A percentile compares a stretch with the other conserved stretches of the same genome.
phyloP scores from a whole-genome alignment of 1,284 basidiomycete species.

The Meira miltonrushii region DNA sequence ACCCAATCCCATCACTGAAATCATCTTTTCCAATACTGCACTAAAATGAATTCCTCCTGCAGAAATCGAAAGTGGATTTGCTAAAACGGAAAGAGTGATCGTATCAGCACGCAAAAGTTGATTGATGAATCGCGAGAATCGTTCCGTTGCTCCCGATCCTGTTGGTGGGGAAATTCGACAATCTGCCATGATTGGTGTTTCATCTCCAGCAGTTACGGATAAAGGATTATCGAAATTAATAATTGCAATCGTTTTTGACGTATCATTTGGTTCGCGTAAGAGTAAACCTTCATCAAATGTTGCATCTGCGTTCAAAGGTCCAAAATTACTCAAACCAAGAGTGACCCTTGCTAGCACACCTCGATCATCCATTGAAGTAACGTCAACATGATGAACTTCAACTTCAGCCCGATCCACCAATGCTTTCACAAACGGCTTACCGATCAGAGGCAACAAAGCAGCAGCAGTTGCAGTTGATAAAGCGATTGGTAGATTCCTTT shows the following conservation, averaged over 20 bases:
- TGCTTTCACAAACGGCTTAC: conserved; percentile 30
- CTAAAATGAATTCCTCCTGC: conserved; percentile 36
- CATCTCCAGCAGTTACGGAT: conserved; percentile 11
- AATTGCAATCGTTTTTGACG: conserved; percentile 14
- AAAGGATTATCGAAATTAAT: conserved; percentile 24
- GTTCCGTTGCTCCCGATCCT: conserved; percentile 8
- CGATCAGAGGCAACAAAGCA: conserved; percentile 29
- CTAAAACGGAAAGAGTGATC: conserved; percentile 17
- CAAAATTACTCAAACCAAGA: conserved; percentile 31
- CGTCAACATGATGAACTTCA: conserved; percentile 24
- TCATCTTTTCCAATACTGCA: conserved; percentile 24
- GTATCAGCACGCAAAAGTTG: conserved; percentile 22
- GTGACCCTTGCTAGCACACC: conserved; percentile 30
- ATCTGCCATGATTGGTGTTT: not conserved
- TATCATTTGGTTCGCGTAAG: not conserved
- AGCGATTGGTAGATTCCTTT: conserved; percentile 36
- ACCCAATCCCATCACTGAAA: conserved; percentile 31
- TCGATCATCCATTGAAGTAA: conserved; percentile 33
- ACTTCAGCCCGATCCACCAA: conserved; percentile 33
- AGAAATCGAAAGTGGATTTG: conserved; percentile 21
- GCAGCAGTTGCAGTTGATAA: conserved; percentile 32
- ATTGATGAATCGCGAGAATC: conserved; percentile 31
- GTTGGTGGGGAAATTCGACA: conserved; percentile 2
- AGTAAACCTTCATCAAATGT: conserved; percentile 16
- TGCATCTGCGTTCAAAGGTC: conserved; percentile 31